Evolutionary conservation across 2,329 filamentous ascomycete genomes (phyloP), one percentile per base, ranked within the genome.

Genomic region (Diaporthe sp.): DNA sequence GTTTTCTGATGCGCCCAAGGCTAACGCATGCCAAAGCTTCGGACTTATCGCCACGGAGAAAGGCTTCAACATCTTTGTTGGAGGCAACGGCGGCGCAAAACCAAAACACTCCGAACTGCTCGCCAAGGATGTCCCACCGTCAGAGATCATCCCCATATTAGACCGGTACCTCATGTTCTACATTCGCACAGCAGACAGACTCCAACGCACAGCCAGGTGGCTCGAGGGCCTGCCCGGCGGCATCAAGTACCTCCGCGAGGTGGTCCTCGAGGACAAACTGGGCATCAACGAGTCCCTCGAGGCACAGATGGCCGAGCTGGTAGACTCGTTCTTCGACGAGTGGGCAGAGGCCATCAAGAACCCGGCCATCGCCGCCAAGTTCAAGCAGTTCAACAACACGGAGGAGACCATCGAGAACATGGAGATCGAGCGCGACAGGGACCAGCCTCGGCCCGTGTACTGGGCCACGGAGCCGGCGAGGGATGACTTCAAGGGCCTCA

Each of bases 161-260:
- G 96, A 98, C 82, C 92, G 96, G 58, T 98, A 97, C 80, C 89
- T 98, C 32, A 94, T 96, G 84, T 96, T 98, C 86, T 98, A 98
- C 85, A 97, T 98, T 79, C 94, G 95, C 77, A 97, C 96, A 0
- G 95, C 94, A 58, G 95, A 98, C 85, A 95, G 94, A 81, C 90
- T 98, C 0, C 95, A 98, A 83, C 91, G 95, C 66, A 98, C 95
- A 35, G 95, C 95, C 0, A 90, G 94, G 32, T 98, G 95, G 95
- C 87, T 98, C 50, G 95, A 98, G 82, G 90, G 89, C 70, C 88
- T 97, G 0, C 95, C 95, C 0, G 95, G 95, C 8, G 95, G 95
- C 1, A 92, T 98, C 83, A 89, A 90, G 75, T 97, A 97, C 81
- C 90, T 98, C 0, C 91, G 92, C 70, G 91, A 95, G 79, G 95